These are phyloP conservation scores for Nasturtium officinale DNA, from an alignment of 345 rosid species.

Conservation along the genomic window DNA sequence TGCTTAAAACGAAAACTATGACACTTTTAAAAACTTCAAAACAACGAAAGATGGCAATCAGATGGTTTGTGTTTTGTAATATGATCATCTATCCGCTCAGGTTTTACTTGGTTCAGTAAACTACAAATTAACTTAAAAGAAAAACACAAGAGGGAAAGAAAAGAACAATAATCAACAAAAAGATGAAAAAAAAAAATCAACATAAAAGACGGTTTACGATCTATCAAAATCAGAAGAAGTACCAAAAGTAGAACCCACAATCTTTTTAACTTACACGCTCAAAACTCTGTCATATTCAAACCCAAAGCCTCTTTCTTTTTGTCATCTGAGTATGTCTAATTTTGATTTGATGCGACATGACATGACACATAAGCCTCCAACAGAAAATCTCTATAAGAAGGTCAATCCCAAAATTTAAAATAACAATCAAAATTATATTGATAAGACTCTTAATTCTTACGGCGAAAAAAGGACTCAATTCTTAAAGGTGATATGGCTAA, in stretches of 20 bases:
- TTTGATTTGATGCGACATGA: slow-evolving; percentile 33
- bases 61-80: slow-evolving; percentile 6
- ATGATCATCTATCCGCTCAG: background rate
- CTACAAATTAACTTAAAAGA: background rate
- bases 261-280: slow-evolving; percentile 41
- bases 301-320: slow-evolving; percentile 25
- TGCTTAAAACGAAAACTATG: background rate
- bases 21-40: background rate
- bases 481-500: slow-evolving; percentile 14
- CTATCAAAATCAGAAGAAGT: slow-evolving; percentile 35
- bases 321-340: slow-evolving; percentile 30
- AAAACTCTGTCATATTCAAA: slow-evolving; percentile 34
- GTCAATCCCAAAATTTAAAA: slow-evolving; percentile 15
- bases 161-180: background rate
- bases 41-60: background rate
- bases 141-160: background rate
- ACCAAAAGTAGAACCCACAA: slow-evolving; percentile 44
- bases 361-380: slow-evolving; percentile 38
- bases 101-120: background rate
- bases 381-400: background rate
- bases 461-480: too few relatives aligned
- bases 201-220: slow-evolving; percentile 8
- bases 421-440: background rate
- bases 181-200: slow-evolving; percentile 1
- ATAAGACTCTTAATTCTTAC: slow-evolving; percentile 26